phyloP scores from a whole-genome alignment of 1,139 yeast species.

The Debaryomyces sp. region DNA sequence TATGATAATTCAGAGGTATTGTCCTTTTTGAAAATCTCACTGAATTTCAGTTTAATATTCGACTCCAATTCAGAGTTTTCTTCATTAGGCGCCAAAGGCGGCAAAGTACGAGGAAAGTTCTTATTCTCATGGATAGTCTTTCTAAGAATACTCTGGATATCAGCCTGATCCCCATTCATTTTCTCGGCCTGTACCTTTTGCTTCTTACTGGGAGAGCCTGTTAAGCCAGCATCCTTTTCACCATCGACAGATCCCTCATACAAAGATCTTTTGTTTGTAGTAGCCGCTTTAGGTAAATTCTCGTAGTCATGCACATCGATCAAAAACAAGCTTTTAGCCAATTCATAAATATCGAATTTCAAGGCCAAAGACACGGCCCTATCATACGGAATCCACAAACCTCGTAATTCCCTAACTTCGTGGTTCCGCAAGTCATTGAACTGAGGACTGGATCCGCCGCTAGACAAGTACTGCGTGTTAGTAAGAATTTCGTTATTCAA shows the following conservation, averaged over 20 bases:
- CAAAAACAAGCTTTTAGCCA: conserved; percentile 41
- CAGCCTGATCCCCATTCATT: background rate
- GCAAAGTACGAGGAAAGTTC: conserved; percentile 55
- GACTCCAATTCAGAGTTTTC: conserved; percentile 40
- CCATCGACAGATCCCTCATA: conserved; percentile 18
- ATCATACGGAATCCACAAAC: conserved; percentile 51
- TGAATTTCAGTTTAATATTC: conserved; percentile 56
- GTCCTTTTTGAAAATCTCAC: conserved; percentile 48
- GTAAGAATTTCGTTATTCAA: conserved; percentile 37
- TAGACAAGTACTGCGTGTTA: conserved; percentile 31
- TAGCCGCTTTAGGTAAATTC: conserved; percentile 29
- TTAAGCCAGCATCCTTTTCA: conserved; percentile 14
- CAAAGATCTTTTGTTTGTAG: conserved; percentile 18
- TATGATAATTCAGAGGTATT: conserved; percentile 34
- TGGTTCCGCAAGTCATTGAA: conserved; percentile 34
- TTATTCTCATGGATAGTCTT: conserved; percentile 37
- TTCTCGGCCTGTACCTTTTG: conserved; percentile 16
- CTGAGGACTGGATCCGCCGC: conserved; percentile 25
- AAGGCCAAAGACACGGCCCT: conserved; percentile 44
- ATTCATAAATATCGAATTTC: conserved; percentile 44
- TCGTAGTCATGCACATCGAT: conserved; percentile 52
- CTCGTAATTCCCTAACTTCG: conserved; percentile 30
- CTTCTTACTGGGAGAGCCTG: conserved; percentile 41
- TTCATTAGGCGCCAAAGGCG: conserved; percentile 46
- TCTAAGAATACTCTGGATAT: conserved; percentile 7